Percentiles rank a stretch among this genome's conserved stretches.
phyloP scores from a whole-genome alignment of 345 rosid genomes.

The Melaleuca alternifolia region DNA sequence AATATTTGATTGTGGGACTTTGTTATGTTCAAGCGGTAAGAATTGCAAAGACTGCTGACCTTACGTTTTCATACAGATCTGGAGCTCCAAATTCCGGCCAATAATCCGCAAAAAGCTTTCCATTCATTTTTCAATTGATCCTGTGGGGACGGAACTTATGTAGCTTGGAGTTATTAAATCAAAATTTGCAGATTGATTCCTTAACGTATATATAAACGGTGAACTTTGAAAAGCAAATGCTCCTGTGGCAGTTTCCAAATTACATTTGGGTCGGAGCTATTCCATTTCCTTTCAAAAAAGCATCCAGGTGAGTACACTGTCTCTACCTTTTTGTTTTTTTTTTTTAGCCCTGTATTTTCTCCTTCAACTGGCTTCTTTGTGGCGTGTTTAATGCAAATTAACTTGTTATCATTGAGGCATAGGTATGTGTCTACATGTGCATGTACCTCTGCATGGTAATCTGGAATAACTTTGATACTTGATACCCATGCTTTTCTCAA shows the following conservation, averaged over 20 bases:
- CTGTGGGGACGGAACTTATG: conserved; percentile 77
- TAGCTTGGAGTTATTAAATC: conserved; percentile 13
- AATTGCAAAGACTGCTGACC: not conserved
- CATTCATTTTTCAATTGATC: conserved; percentile 66
- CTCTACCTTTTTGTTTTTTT: not conserved
- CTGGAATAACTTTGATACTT: not conserved
- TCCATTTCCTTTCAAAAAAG: not conserved
- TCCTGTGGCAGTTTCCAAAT: not conserved
- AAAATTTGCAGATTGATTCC: not conserved
- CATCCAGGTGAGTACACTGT: not conserved
- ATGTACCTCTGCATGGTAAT: not conserved
- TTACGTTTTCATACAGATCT: conserved; percentile 31
- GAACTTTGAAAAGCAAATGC: not conserved
- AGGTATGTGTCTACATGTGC: not conserved
- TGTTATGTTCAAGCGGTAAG: not conserved
- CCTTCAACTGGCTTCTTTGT: not conserved
- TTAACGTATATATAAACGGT: not conserved
- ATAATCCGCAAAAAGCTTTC: conserved; percentile 31
- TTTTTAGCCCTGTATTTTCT: not conserved
- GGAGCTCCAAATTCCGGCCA: conserved; percentile 53
- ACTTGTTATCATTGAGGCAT: not conserved
- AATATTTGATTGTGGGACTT: not conserved
- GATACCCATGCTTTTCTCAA: not conserved
- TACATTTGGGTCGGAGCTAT: not conserved
- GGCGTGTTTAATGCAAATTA: not conserved